phyloP scores from a whole-genome alignment of 2,329 filamentous ascomycete species.

The Metarhizium brunneum region DNA sequence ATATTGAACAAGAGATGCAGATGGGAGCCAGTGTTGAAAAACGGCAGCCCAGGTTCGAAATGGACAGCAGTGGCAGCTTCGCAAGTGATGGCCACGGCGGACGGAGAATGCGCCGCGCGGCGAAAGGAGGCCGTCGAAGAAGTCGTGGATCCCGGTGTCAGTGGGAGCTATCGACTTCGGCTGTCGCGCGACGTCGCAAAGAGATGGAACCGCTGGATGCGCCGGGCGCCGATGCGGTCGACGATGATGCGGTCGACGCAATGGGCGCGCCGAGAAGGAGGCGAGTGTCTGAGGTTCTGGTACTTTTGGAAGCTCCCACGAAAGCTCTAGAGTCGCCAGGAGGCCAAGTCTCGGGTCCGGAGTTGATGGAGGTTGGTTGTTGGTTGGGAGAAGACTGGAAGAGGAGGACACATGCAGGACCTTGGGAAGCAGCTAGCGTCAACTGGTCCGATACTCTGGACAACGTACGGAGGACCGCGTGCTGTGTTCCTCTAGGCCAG shows the following conservation, averaged over 20 bases:
- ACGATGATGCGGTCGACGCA: background rate
- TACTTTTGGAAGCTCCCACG: background rate
- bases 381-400: background rate
- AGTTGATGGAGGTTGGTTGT: slow-evolving; percentile 2
- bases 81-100: background rate
- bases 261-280: background rate
- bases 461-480: background rate
- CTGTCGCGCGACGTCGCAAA: background rate
- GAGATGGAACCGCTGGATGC: background rate
- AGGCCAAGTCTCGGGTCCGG: background rate
- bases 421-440: background rate
- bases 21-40: background rate
- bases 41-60: background rate
- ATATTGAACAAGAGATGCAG: background rate
- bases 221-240: background rate
- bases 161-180: background rate
- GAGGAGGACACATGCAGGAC: too few relatives aligned
- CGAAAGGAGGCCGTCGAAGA: background rate
- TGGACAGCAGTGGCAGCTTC: background rate
- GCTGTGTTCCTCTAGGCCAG: background rate
- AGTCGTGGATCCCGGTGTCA: background rate
- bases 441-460: background rate
- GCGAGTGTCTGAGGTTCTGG: background rate
- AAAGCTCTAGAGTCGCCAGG: background rate
- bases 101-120: background rate